Conservation (phyloP, 805 yeast species). For the Pichia heedii region DNA sequence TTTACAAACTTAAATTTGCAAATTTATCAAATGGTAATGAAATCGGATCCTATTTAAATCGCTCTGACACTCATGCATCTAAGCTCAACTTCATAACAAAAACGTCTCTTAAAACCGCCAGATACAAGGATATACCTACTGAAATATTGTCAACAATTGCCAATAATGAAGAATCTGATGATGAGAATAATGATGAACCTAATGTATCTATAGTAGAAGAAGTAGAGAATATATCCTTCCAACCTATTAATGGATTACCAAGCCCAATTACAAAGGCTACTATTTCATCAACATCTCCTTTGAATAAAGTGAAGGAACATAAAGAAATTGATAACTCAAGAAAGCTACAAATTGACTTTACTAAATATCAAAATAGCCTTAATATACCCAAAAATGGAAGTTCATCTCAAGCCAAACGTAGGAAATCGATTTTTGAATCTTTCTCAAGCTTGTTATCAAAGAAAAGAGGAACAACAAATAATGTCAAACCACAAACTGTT, state of each 20-base stretch:
- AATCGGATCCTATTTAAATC: no score
- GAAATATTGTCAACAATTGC: background rate
- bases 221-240: background rate
- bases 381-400: background rate
- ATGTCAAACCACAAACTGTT: background rate
- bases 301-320: background rate
- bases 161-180: slow-evolving; percentile 3
- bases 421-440: slow-evolving; percentile 18
- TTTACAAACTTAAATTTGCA: no score
- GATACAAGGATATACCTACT: background rate
- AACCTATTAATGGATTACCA: slow-evolving; percentile 1
- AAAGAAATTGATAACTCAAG: background rate
- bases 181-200: background rate
- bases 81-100: no score
- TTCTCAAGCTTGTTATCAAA: slow-evolving; percentile 3
- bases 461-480: background rate
- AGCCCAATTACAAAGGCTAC: background rate
- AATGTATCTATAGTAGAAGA: no score
- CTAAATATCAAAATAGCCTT: slow-evolving; percentile 5
- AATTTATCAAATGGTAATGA: no score
- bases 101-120: no score
- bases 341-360: background rate
- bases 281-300: background rate
- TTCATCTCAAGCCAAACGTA: background rate
- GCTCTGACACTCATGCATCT: no score